Base-by-base conservation (phyloP, 495 filamentous ascomycete species). In the Collariella sp. region DNA sequence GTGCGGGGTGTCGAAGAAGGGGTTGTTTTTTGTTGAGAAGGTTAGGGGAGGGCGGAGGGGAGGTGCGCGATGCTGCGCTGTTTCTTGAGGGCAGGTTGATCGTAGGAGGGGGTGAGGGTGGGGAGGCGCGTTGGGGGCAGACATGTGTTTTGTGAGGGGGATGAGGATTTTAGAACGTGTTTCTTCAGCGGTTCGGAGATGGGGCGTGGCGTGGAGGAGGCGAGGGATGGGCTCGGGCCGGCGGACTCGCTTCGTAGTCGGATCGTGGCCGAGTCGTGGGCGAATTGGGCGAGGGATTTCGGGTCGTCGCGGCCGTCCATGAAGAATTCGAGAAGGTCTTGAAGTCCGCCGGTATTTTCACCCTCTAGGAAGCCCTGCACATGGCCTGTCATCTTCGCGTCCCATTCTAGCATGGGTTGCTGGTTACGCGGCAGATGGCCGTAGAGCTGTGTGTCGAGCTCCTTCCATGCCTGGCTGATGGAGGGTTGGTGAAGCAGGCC, bases 241-340 rank as follows among this genome's bases (percentile, higher is more conserved):
- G 38, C 35, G 5, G 51, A 9, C 24, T 59, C 57, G 23, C 46
- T 57, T 7, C 72, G 64, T 7, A 68, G 59, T 15, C 70, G 60
- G 49, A 75, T 70, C 23, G 67, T 70, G 16, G 74, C 72, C 43
- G 67, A 65, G 35, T 67, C 67, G 52, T 75, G 69, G 7, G 73
- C 72, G 36, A 75, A 57, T 31, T 66, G 62, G 7, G 70, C 68
- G 22, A 76, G 63, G 35, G 62, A 62, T 44, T 67, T 65, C 2
- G 73, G 68, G 43, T 71, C 68, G 50, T 74, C 70, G 29, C 67
- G 66, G 13, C 58, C 55, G 11, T 68, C 70, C 34, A 69, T 64
- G 60, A 75, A 77, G 55, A 76, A 77, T 35, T 77, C 75, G 39
- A 77, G 67, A 3, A 75, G 64, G 47, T 77, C 75, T 58, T 77